These are phyloP conservation scores for Syncephalis fuscata DNA, from an alignment of 371 early-diverging fungal species.

Conservation along the genomic window DNA sequence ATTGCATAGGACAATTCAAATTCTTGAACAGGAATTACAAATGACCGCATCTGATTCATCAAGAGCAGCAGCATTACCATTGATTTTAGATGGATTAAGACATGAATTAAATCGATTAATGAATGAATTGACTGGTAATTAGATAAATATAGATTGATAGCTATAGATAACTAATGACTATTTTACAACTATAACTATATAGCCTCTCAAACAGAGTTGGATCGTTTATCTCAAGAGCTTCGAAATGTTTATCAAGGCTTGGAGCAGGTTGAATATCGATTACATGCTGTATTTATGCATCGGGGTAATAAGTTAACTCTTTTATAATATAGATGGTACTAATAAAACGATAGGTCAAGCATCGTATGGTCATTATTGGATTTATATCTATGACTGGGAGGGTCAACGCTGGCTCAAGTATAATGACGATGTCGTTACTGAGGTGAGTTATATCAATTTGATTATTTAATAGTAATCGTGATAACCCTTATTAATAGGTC, in stretches of 20 bases:
- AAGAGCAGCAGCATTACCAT: too few relatives aligned
- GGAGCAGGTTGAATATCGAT: slow-evolving; percentile 20
- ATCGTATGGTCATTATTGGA: slow-evolving; percentile 81
- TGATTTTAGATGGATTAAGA: too few relatives aligned
- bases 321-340: neutral
- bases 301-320: slow-evolving; percentile 17
- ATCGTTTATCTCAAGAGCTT: neutral
- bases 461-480: too few relatives aligned
- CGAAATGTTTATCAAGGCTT: slow-evolving; percentile 18
- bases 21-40: too few relatives aligned
- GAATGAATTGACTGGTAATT: neutral
- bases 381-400: slow-evolving; percentile 53
- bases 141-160: slow-evolving; percentile 3
- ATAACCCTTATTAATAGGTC: slow-evolving; percentile 17
- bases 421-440: slow-evolving; percentile 58
- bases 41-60: too few relatives aligned
- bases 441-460: slow-evolving; percentile 14
- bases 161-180: neutral
- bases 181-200: neutral
- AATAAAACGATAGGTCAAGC: slow-evolving; percentile 21
- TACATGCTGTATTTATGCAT: slow-evolving; percentile 59
- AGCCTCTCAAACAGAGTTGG: neutral
- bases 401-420: slow-evolving; percentile 60
- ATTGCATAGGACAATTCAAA: too few relatives aligned
- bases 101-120: too few relatives aligned